Percentiles rank a stretch among this genome's conserved stretches.
Evolutionary conservation across 1,284 basidiomycete species (phyloP).

Genomic region (Melampsora occidentalis): DNA sequence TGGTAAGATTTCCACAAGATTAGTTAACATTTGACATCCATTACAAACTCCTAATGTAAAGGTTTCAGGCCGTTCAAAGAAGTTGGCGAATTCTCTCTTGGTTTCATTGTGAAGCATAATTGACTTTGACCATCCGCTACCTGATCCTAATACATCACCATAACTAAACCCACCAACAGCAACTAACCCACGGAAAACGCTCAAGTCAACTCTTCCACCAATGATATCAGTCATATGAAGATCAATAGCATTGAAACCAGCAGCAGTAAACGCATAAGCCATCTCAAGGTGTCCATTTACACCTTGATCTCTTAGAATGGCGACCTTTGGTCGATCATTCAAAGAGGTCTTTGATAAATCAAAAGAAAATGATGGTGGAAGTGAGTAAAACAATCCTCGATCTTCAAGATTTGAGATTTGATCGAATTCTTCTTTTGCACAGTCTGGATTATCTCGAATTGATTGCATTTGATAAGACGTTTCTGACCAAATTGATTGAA

Average conservation of each 20-base stretch:
- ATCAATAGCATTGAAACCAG: slow-evolving; percentile 90
- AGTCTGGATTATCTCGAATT: slow-evolving; percentile 76
- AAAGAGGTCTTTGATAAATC: slow-evolving; percentile 48
- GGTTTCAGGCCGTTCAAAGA: slow-evolving; percentile 75
- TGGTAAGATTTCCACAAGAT: slow-evolving; percentile 80
- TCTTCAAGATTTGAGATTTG: slow-evolving; percentile 68
- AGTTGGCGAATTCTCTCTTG: slow-evolving; percentile 70
- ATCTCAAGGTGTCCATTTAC: slow-evolving; percentile 98
- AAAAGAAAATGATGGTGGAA: slow-evolving; percentile 63
- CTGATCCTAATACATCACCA: slow-evolving; percentile 95
- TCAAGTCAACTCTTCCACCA: slow-evolving; percentile 64
- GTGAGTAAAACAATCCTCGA: slow-evolving; percentile 72
- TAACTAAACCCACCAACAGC: slow-evolving; percentile 99
- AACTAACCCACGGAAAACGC: slow-evolving; percentile 77
- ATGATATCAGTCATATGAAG: slow-evolving; percentile 99
- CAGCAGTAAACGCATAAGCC: slow-evolving; percentile 92
- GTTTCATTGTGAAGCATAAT: slow-evolving; percentile 76
- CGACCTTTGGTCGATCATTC: slow-evolving; percentile 72
- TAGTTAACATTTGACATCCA: slow-evolving; percentile 93
- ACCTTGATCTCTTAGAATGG: slow-evolving; percentile 94
- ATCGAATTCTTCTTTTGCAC: slow-evolving; percentile 77
- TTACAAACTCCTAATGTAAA: slow-evolving; percentile 96
- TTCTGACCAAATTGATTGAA: slow-evolving; percentile 88
- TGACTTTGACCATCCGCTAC: slow-evolving; percentile 95
- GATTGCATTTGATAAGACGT: slow-evolving; percentile 89